Base-by-base conservation (phyloP, 441 rosid genomes). In the Pelargonium exstipulatum region DNA sequence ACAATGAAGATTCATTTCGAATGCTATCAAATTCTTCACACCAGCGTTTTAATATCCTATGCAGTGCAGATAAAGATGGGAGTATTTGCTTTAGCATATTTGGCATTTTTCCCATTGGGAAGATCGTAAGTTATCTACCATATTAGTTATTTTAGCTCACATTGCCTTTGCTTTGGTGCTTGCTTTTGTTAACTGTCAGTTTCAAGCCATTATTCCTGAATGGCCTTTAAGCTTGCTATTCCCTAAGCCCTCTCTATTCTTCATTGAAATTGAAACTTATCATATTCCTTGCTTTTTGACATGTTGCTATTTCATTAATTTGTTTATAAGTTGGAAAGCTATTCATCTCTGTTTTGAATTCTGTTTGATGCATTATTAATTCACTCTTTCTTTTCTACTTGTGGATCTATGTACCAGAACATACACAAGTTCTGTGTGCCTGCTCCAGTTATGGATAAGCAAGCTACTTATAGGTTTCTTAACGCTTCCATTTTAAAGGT, bases 51-150 rank as follows among this genome's bases (percentile, higher is more conserved):
- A 85, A 83, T 82, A 81, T 88, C 78, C 84, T 94, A 24, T 89
- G 98, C 66, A 91, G 97, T 74, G 95, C 88, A 69, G 93, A 91
- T 73, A 87, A 73, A 71, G 88, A 90, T 77, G 95, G 95, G 76
- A 84, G 77, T 81, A 81, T 91, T 65, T 84, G 89, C 83, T 91
- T 90, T 66, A 88, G 85, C 73, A 88, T 91, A 74, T 91, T 93
- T 77, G 97, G 96, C 75, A 90, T 91, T 82, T 90, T 88, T 82
- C 89, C 86, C 48, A 84, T 93, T 0, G 91, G 93, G 53, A 88
- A 88, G 83, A 79, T 87, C 75, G 98, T 91, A 83, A 91, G 98
- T 79, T 66, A 17, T 74, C 67, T 57, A 58, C 61, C 42, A 55
- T 17, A 55, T 55, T 55, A 55, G 24, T 55, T 55, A 24, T 16